Base-by-base conservation (phyloP, 192 early-diverging fungal species). In the Coemansia sp. region DNA sequence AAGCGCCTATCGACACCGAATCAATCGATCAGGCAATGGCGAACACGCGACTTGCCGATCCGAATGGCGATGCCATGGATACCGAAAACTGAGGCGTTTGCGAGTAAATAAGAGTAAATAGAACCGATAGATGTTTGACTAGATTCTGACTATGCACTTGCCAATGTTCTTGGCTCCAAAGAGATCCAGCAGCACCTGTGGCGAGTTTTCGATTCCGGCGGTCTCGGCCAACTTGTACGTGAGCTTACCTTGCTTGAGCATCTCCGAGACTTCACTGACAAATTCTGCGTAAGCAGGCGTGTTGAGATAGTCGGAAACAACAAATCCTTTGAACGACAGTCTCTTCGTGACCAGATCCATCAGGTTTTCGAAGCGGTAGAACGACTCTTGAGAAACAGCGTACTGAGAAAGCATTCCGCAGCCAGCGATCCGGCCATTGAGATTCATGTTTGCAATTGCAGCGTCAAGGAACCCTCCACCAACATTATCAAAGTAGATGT, bases 401-500 rank as follows among this genome's bases (percentile, higher is more conserved):
- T 90, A 89, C 65, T 88, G 83, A 19, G 86, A 87, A 50, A 91
- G 88, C 70, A 79, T 83, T 8, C 91, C 90, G 55, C 86, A 88
- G 22, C 78, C 79, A 20, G 84, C 52, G 43, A 94, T 79, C 34
- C 92, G 82, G 2, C 82, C 89, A 55, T 78, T 60, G 3, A 26
- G 36, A 55, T 89, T 89, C 62, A 85, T 75, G 36, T 78, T 59
- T 8, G 59, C 59, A 21, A 95, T 66, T 8, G 78, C 87, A 17
- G 79, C 80, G n/a, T 94, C 90, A 8, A 95, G 76, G 50, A 80
- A 81, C 65, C 87, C 84, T 26, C 91, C 93, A 40, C 86, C 88
- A 19, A 93, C 88, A 36, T 88, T 82, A 43, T 94, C 90, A 69
- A 85, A 92, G 61, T 93, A 93, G 14, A 93, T 82, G 56, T 95